Base-by-base conservation (phyloP, 352 stramenopile genomes). In the Globisporangium ultimum region DNA sequence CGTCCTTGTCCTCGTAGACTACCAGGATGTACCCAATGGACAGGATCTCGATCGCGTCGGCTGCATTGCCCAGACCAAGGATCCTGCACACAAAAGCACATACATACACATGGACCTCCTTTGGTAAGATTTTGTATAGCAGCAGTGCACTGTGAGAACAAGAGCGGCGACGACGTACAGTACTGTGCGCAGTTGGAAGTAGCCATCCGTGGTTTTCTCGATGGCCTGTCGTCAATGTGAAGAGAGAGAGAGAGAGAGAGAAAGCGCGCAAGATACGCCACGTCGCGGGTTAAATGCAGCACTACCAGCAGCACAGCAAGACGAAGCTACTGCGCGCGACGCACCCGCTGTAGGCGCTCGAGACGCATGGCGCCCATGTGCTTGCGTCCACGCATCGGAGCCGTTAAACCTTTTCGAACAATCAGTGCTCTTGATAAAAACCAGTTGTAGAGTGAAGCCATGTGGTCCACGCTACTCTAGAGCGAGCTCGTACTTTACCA, bases 1-100 rank as follows among this genome's bases (percentile, higher is more conserved):
- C 79, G 68, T 89, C 81, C 40, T 78, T 84, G 65, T 95, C 81
- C 57, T 89, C 71, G 52, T 93, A 91, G 14, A 90, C 84, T 0
- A 80, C 78, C 43, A 97, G 64, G 61, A 97, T 97, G 74, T 96
- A 97, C 18, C 88, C 88, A 46, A 97, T 95, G 2, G 84, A 88
- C 9, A 97, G 79, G 63, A 97, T 93, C 69, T 97, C 90, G 28
- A 97, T 91, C 2, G 90, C 90, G 53, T 97, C 90, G 0, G 87
- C 88, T 1, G 86, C 90, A 65, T 97, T 97, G 2, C 81, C 90
- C 15, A 91, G 63, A 2, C 82, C 84, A 17, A 94, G 61, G 64
- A 92, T 92, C 15, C 80, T 92, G 64, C 12, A 52, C 8, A 28
- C 34, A 32, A 52, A 54, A 14, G 38, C 2, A 34, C 7, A 40